Conservation (phyloP, 1,284 basidiomycete genomes). For the Leccinum griseonigrum region DNA sequence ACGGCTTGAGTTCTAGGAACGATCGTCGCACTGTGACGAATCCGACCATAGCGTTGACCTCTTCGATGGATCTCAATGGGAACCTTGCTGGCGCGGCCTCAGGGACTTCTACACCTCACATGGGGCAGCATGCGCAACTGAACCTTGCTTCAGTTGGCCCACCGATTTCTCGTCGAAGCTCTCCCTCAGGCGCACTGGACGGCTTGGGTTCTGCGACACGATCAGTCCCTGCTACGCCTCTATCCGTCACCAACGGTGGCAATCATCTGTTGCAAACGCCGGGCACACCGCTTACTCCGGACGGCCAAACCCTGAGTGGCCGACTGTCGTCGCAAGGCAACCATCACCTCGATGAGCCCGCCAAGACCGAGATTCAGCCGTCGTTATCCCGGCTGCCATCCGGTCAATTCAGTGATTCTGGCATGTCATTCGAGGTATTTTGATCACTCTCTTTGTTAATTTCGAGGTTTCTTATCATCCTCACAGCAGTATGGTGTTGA, state of each 20-base stretch:
- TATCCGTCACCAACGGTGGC: slow-evolving; percentile 48
- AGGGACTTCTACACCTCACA: slow-evolving; percentile 59
- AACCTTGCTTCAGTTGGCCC: slow-evolving; percentile 40
- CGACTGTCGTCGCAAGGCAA: slow-evolving; percentile 55
- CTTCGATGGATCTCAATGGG: slow-evolving; percentile 47
- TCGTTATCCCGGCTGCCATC: slow-evolving; percentile 66
- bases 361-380: slow-evolving; percentile 58
- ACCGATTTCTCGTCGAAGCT: slow-evolving; percentile 63
- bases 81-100: slow-evolving; percentile 50
- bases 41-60: slow-evolving; percentile 62
- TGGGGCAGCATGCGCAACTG: slow-evolving; percentile 60
- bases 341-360: slow-evolving; percentile 48
- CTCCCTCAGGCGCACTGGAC: slow-evolving; percentile 63
- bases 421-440: slow-evolving; percentile 55
- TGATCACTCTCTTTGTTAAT: not conserved
- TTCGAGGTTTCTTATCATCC: slow-evolving; percentile 11
- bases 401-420: slow-evolving; percentile 57
- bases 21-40: slow-evolving; percentile 72
- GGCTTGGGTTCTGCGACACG: slow-evolving; percentile 60
- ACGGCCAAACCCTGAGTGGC: slow-evolving; percentile 55
- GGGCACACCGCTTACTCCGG: slow-evolving; percentile 65
- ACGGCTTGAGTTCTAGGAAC: slow-evolving; percentile 48
- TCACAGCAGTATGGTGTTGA: slow-evolving; percentile 56
- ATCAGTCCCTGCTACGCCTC: slow-evolving; percentile 74
- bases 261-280: slow-evolving; percentile 61